Evolutionary conservation across 179 eudicot genomes (phyloP).

Genomic region (Heliamphora pulchella): DNA sequence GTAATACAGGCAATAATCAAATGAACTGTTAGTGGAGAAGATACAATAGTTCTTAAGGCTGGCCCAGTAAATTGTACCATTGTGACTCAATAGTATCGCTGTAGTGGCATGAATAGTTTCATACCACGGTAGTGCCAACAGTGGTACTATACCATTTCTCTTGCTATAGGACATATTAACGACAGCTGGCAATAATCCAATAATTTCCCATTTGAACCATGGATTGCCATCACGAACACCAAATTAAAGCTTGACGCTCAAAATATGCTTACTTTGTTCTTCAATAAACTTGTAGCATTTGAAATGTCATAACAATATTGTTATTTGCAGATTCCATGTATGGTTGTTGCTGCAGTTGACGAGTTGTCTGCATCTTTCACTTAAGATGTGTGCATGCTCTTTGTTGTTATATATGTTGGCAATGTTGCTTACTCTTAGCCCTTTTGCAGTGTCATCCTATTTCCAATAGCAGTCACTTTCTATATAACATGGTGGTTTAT

Average conservation of each 20-base stretch:
- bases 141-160: background rate
- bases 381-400: background rate
- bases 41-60: background rate
- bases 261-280: constrained; percentile 2
- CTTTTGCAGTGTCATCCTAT: constrained; percentile 55
- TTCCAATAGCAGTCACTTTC: constrained; percentile 67
- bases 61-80: background rate
- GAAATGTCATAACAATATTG: background rate
- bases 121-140: background rate
- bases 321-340: no score
- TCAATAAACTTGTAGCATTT: constrained; percentile 6
- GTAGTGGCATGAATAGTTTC: background rate
- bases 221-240: background rate
- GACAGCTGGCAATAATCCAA: background rate
- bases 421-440: constrained; percentile 1
- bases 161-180: background rate
- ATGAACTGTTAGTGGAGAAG: background rate
- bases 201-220: background rate
- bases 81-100: background rate
- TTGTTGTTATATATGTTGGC: background rate
- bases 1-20: background rate
- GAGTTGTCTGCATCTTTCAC: background rate
- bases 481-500: constrained; percentile 72
- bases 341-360: background rate
- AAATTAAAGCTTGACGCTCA: background rate